Percentiles rank a stretch among this genome's conserved stretches.
phyloP scores from a whole-genome alignment of 257 asterid genomes.

The Plantago elongata region DNA sequence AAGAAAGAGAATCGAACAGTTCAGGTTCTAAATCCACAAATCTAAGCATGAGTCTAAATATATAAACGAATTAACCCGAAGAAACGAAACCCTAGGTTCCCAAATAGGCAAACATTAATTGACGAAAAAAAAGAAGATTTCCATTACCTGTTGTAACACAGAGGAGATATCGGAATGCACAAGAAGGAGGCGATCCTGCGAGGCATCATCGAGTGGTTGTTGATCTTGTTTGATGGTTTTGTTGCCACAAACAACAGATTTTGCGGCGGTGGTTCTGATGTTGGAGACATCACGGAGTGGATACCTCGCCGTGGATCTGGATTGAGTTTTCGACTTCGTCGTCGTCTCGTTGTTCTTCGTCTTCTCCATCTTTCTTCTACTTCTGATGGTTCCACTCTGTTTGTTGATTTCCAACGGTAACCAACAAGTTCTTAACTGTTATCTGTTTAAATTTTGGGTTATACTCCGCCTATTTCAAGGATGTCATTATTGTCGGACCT shows the following conservation, averaged over 20 bases:
- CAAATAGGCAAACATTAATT: constrained; percentile 1
- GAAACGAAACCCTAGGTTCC: constrained; percentile 17
- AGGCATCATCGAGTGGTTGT: constrained; percentile 29
- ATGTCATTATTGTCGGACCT: too few relatives aligned
- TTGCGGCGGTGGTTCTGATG: constrained; percentile 24
- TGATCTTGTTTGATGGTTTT: constrained; percentile 24
- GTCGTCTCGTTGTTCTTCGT: not conserved
- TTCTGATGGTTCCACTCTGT: constrained; percentile 3
- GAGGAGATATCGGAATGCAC: constrained; percentile 68
- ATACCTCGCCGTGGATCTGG: constrained; percentile 41
- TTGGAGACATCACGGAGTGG: constrained; percentile 62
- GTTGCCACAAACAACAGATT: constrained; percentile 20
- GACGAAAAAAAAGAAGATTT: not conserved
- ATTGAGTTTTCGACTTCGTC: constrained; percentile 8
- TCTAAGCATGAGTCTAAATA: not conserved
- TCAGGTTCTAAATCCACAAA: too few relatives aligned
- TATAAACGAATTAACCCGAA: constrained; percentile 1
- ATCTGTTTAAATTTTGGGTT: not conserved
- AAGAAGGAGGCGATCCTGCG: constrained; percentile 67
- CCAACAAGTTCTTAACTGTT: not conserved
- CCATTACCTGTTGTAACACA: constrained; percentile 47
- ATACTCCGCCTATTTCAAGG: too few relatives aligned
- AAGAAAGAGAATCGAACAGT: too few relatives aligned
- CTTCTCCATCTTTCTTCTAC: not conserved
- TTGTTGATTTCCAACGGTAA: constrained; percentile 37